A percentile compares a stretch with the other conserved stretches of the same genome.
Conservation (phyloP, 2,329 filamentous ascomycete genomes). For the Colletotrichum spinosum region DNA sequence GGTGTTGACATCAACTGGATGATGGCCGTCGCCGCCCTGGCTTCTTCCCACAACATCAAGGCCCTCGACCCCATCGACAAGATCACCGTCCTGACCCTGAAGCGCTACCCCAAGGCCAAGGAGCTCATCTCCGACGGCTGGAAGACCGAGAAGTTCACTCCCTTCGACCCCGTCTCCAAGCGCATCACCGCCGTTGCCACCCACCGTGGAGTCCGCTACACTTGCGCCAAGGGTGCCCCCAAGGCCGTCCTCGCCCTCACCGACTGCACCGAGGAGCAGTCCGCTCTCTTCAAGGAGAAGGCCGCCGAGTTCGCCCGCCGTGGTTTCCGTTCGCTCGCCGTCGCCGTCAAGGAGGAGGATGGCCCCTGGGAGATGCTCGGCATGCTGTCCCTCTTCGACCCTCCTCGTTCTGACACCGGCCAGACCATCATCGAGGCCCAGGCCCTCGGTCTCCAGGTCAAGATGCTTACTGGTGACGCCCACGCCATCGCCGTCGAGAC, state of each 20-base stretch:
- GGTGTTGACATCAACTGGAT: constrained; percentile 86
- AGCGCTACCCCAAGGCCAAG: constrained; percentile 81
- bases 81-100: constrained; percentile 80
- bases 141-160: constrained; percentile 82
- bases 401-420: constrained; percentile 81
- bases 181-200: constrained; percentile 78
- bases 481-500: constrained; percentile 85
- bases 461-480: constrained; percentile 86
- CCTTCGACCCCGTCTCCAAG: constrained; percentile 84
- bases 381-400: constrained; percentile 85
- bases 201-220: constrained; percentile 76
- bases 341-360: constrained; percentile 82
- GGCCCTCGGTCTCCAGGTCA: constrained; percentile 80
- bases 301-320: constrained; percentile 80
- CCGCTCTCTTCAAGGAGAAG: constrained; percentile 77
- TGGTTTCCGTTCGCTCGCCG: constrained; percentile 84
- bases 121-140: constrained; percentile 81
- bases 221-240: constrained; percentile 82
- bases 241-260: constrained; percentile 79
- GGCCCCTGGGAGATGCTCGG: constrained; percentile 80
- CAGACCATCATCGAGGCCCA: constrained; percentile 83
- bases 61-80: constrained; percentile 84
- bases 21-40: constrained; percentile 83
- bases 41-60: constrained; percentile 83
- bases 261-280: constrained; percentile 73